Evolutionary conservation across 768 basidiomycete species (phyloP).

Genomic region (Solioccasus polychromus): DNA sequence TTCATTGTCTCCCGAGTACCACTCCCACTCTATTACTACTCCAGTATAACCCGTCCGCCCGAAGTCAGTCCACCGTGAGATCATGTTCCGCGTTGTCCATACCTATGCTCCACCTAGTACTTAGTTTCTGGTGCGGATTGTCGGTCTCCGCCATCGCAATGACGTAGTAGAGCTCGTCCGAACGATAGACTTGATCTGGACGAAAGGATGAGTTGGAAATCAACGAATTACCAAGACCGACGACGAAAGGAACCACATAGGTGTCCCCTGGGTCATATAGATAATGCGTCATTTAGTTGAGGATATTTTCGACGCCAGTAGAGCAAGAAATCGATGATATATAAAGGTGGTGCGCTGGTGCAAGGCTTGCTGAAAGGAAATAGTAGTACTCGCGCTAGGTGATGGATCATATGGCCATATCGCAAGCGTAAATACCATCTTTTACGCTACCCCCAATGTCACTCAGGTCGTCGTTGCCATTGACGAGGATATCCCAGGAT

Average conservation of each 20-base stretch:
- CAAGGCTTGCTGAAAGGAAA: conserved; percentile 18
- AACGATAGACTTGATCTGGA: conserved; percentile 14
- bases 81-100: conserved; percentile 3
- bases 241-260: conserved; percentile 13
- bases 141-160: conserved; percentile 21
- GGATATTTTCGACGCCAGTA: conserved; percentile 18
- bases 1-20: too few relatives aligned
- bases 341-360: conserved; percentile 11
- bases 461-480: conserved; percentile 17
- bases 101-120: conserved; percentile 1
- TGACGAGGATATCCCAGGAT: conserved; percentile 11
- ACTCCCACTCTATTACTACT: too few relatives aligned
- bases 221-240: conserved; percentile 10
- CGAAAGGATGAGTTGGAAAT: conserved; percentile 13
- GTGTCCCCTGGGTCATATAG: conserved; percentile 10
- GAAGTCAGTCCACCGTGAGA: conserved; percentile 11
- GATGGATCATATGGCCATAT: conserved; percentile 17
- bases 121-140: conserved; percentile 15
- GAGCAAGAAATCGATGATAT: conserved; percentile 11
- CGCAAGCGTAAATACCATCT: conserved; percentile 11
- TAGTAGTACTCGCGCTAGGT: conserved; percentile 17
- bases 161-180: conserved; percentile 19
- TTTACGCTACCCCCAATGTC: conserved; percentile 14
- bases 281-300: too few relatives aligned
- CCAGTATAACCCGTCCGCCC: conserved; percentile 19